Evolutionary conservation across 1,284 basidiomycete species (phyloP).

Genomic region (Leccinum fuscescens): DNA sequence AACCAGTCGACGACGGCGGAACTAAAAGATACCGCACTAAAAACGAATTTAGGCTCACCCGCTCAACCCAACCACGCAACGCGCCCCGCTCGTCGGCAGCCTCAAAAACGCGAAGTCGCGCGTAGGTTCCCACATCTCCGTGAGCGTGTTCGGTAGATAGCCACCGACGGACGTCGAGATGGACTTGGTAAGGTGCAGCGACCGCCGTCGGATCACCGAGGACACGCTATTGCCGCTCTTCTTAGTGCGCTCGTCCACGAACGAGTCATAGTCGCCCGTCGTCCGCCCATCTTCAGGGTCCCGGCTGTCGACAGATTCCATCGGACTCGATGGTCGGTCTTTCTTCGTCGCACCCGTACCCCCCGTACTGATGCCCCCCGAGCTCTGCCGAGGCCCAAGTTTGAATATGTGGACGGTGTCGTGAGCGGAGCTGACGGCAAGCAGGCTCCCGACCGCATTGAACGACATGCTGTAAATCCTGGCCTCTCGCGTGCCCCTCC

Average conservation of each 20-base stretch:
- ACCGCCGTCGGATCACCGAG: constrained; percentile 69
- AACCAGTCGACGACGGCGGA: not conserved
- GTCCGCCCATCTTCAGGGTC: constrained; percentile 48
- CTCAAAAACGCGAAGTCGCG: constrained; percentile 93
- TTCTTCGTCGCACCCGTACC: constrained; percentile 16
- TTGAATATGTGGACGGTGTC: constrained; percentile 99
- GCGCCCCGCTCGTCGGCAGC: constrained; percentile 76
- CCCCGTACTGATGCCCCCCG: constrained; percentile 9
- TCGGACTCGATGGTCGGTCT: constrained; percentile 48
- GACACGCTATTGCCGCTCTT: constrained; percentile 48
- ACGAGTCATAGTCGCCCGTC: constrained; percentile 73
- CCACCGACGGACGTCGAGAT: constrained; percentile 83
- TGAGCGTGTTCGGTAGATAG: constrained; percentile 87
- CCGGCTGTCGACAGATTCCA: constrained; percentile 63
- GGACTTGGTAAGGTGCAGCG: constrained; percentile 76
- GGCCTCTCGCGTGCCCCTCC: constrained; percentile 84
- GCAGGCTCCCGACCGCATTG: constrained; percentile 78
- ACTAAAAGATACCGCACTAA: not conserved
- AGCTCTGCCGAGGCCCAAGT: constrained; percentile 42
- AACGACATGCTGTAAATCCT: constrained; percentile 92
- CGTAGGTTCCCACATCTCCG: constrained; percentile 97
- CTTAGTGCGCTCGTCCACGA: constrained; percentile 57
- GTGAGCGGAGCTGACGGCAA: constrained; percentile 90
- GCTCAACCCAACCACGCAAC: constrained; percentile 84
- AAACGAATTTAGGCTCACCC: constrained; percentile 53